A percentile compares a stretch with the other conserved stretches of the same genome.
phyloP scores from a whole-genome alignment of 1,139 yeast genomes.

The Diutina catenulata region DNA sequence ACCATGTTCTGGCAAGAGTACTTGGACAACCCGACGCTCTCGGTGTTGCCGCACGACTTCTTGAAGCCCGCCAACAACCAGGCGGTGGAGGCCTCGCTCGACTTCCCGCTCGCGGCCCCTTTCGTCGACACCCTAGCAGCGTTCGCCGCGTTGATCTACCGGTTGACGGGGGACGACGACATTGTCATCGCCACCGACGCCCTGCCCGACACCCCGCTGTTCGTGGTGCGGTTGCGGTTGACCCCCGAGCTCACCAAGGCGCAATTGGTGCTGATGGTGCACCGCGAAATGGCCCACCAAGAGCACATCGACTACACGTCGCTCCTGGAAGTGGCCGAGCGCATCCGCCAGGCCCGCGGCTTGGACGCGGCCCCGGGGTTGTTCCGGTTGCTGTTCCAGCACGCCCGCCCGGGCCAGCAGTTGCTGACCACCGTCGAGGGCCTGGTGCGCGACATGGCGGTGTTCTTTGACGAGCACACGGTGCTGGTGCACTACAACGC shows the following conservation, averaged over 20 bases:
- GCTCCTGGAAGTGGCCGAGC: slow-evolving; percentile 45
- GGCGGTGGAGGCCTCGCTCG: slow-evolving; percentile 50
- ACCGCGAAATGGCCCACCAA: slow-evolving; percentile 24
- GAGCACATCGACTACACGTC: slow-evolving; percentile 29
- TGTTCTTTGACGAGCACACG: slow-evolving; percentile 22
- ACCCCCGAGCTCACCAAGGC: slow-evolving; percentile 41
- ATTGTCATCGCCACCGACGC: slow-evolving; percentile 68
- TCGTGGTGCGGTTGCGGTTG: slow-evolving; percentile 51
- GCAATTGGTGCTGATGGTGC: slow-evolving; percentile 37
- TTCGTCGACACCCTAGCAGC: background rate
- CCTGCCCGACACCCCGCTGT: slow-evolving; percentile 26
- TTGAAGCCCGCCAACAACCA: slow-evolving; percentile 67
- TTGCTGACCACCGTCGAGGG: slow-evolving; percentile 39
- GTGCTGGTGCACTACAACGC: slow-evolving; percentile 57
- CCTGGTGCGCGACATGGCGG: slow-evolving; percentile 52
- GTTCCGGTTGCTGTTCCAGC: slow-evolving; percentile 54
- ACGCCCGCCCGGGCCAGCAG: slow-evolving; percentile 27
- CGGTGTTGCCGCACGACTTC: slow-evolving; percentile 81
- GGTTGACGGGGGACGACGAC: slow-evolving; percentile 92
- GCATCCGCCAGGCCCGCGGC: slow-evolving; percentile 35
- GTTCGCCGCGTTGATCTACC: slow-evolving; percentile 38
- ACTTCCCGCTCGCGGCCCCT: background rate
- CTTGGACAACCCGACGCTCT: slow-evolving; percentile 72
- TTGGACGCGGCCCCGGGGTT: slow-evolving; percentile 51
- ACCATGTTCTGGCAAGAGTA: slow-evolving; percentile 14